Evolutionary conservation across 371 early-diverging fungal genomes (phyloP), one percentile per base, ranked within the genome.

Genomic region (Mortierella sp.): DNA sequence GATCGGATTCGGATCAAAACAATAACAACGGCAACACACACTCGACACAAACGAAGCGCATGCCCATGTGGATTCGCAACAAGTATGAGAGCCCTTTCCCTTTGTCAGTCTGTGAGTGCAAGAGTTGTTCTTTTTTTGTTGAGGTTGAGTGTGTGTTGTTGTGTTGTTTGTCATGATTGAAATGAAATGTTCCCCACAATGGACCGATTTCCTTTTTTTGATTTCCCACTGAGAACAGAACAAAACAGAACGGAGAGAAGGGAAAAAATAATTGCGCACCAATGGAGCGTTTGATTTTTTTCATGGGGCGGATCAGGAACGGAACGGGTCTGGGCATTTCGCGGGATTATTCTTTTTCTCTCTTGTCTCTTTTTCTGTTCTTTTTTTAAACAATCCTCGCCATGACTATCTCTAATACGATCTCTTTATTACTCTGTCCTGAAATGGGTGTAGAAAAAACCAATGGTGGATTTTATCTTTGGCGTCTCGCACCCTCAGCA

Each of bases 401-500:
- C 52, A 26, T 29, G 41, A 48, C 13, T 4, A 34, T 41, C 24
- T 50, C 26, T 50, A 61, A 61, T 29, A 53, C 29, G 19, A 6
- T 22, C n/a, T 44, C 29, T 34, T 44, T 29, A 41, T n/a, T 31
- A 8, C 26, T 11, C 19, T 58, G 24, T n/a, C n/a, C n/a, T n/a
- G n/a, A n/a, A n/a, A n/a, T n/a, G 19, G 34, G 40, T 11, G 50
- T 72, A 82, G 77, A 69, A 89, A 86, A 90, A 93, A 71, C 93
- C 94, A 0, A 96, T 97, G 96, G 91, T 98, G 1, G 99, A 99
- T 85, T 92, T 97, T 70, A 93, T 99, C 31, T 96, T 99, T 89
- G 99, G 94, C 24, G 99, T 99, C 24, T 92, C 95, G n/a, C 96
- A 98, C 85, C 94, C 98, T 26, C 93, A 93, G 74, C 97, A 97